Evolutionary conservation across 2,329 filamentous ascomycete genomes (phyloP).

Genomic region (Aspergillus fructus): DNA sequence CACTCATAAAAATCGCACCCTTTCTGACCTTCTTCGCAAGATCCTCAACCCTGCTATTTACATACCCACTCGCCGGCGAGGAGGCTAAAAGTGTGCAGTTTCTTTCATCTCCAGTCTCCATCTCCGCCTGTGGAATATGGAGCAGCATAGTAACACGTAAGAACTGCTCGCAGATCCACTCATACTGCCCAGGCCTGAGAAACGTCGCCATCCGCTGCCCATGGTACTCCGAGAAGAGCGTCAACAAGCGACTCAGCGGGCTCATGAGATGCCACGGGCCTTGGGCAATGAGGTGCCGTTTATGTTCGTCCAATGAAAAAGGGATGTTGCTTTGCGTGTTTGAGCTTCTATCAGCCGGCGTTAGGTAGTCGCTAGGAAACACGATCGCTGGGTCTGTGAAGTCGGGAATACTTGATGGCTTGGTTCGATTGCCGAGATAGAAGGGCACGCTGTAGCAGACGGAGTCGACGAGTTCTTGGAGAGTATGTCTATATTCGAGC

Average conservation of each 20-base stretch:
- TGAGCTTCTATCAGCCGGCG: background rate
- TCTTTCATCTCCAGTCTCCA: background rate
- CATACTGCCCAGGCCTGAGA: slow-evolving; percentile 16
- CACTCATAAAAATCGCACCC: background rate
- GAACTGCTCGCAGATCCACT: slow-evolving; percentile 21
- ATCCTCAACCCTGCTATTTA: background rate
- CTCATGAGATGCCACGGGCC: slow-evolving; percentile 23
- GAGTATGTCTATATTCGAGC: background rate
- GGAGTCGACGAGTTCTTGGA: background rate
- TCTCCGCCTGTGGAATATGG: background rate
- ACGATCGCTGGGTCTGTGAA: background rate
- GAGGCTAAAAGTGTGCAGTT: too few species aligned
- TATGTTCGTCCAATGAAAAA: slow-evolving; percentile 11
- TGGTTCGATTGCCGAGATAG: background rate
- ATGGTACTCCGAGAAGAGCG: slow-evolving; percentile 18
- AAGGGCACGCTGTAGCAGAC: background rate
- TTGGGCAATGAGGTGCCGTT: slow-evolving; percentile 18
- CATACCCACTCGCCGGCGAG: too few species aligned
- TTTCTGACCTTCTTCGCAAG: background rate
- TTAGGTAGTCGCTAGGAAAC: background rate
- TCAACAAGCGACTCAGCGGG: slow-evolving; percentile 22
- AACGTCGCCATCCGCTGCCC: slow-evolving; percentile 6
- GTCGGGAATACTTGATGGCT: background rate
- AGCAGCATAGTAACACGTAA: slow-evolving; percentile 17
- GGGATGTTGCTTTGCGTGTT: background rate